phyloP scores from a whole-genome alignment of 2,329 filamentous ascomycete species.

The Penicillium sp. region DNA sequence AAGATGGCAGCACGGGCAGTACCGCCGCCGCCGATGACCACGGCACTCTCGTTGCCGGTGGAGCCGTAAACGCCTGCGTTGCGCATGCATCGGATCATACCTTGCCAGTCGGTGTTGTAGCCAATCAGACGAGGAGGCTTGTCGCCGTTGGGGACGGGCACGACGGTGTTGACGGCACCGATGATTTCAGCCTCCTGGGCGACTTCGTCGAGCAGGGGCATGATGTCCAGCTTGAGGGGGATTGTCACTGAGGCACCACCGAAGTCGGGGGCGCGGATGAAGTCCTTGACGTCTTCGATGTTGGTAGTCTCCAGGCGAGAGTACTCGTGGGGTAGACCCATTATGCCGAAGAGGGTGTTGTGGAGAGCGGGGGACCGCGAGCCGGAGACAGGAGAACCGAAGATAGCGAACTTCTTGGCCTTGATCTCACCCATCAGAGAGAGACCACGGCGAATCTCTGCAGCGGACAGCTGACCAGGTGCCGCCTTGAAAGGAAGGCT shows the following conservation, averaged over 20 bases:
- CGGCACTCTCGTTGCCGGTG: slow-evolving; percentile 52
- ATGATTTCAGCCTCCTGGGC: slow-evolving; percentile 76
- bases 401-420: slow-evolving; percentile 75
- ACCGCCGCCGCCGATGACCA: slow-evolving; percentile 88
- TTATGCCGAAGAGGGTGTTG: slow-evolving; percentile 74
- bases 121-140: slow-evolving; percentile 62
- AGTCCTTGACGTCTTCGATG: slow-evolving; percentile 57
- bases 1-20: slow-evolving; percentile 90
- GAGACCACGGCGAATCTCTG: slow-evolving; percentile 78
- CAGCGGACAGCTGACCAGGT: slow-evolving; percentile 86
- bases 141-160: slow-evolving; percentile 55
- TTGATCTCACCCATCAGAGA: slow-evolving; percentile 76
- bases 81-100: slow-evolving; percentile 78
- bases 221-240: slow-evolving; percentile 86
- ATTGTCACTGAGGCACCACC: slow-evolving; percentile 96
- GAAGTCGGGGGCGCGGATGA: slow-evolving; percentile 71
- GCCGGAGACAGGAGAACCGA: slow-evolving; percentile 77
- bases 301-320: slow-evolving; percentile 69
- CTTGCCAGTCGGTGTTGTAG: slow-evolving; percentile 94
- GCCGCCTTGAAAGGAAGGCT: slow-evolving; percentile 88
- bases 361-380: slow-evolving; percentile 87
- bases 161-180: slow-evolving; percentile 91
- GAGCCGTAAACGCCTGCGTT: slow-evolving; percentile 60
- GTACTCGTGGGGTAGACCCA: slow-evolving; percentile 84
- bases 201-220: slow-evolving; percentile 74